Conservation (phyloP, 2,329 filamentous ascomycete species). For the Niveomyces coronatus region DNA sequence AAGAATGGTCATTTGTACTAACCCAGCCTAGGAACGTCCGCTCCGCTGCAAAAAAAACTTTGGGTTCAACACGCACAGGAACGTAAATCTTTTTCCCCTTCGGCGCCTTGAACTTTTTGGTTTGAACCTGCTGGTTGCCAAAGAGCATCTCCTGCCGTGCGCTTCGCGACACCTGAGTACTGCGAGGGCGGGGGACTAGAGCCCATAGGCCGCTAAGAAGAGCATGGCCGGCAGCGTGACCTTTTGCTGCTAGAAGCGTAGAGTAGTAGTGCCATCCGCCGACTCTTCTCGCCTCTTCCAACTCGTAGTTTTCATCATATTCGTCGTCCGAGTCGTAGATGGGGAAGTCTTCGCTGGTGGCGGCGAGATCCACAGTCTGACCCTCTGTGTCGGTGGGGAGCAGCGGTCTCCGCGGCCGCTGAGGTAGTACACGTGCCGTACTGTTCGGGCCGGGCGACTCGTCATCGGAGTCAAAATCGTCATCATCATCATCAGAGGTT, state of each 20-base stretch:
- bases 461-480: slow-evolving; percentile 59
- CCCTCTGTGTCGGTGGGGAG: slow-evolving; percentile 64
- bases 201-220: slow-evolving; percentile 35
- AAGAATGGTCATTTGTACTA: slow-evolving; percentile 26
- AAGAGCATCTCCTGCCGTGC: slow-evolving; percentile 43
- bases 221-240: slow-evolving; percentile 30
- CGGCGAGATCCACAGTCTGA: slow-evolving; percentile 56
- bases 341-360: slow-evolving; percentile 61
- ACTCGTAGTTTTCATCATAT: slow-evolving; percentile 60
- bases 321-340: slow-evolving; percentile 84
- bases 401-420: slow-evolving; percentile 27
- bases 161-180: slow-evolving; percentile 46
- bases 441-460: slow-evolving; percentile 27
- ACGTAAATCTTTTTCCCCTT: slow-evolving; percentile 91
- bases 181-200: slow-evolving; percentile 45
- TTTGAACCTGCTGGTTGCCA: slow-evolving; percentile 43
- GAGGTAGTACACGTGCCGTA: slow-evolving; percentile 24
- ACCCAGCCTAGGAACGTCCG: slow-evolving; percentile 93
- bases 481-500: slow-evolving; percentile 67
- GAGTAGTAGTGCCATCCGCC: slow-evolving; percentile 69
- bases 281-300: slow-evolving; percentile 67
- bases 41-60: slow-evolving; percentile 95
- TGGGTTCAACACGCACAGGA: slow-evolving; percentile 89
- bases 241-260: slow-evolving; percentile 42
- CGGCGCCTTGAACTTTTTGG: slow-evolving; percentile 58